Base-by-base conservation (phyloP, 148 eudicot species). In the Diospyros kaki region DNA sequence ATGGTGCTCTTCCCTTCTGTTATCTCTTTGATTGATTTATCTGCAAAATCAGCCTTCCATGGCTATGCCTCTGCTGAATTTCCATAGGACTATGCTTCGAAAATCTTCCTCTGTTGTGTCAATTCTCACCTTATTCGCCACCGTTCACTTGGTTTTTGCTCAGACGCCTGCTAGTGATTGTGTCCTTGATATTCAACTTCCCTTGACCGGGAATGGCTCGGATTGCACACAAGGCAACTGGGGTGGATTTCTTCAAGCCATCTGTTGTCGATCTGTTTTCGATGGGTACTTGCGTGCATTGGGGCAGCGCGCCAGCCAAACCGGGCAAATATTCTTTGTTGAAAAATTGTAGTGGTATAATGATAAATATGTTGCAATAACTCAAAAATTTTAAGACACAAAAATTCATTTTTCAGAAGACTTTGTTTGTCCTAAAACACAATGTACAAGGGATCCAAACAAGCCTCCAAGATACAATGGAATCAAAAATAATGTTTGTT, bases 161-260 rank as follows among this genome's bases (percentile, higher is more conserved):
- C 67, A 63, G 55, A 14, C 40, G 61, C 17, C 50, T 55, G 4
- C 1, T 9, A 51, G 76, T 3, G 18, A 76, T 18, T 86, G 89
- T 41, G 67, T 76, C 43, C 73, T 80, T 41, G 82, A 79, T 41
- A 73, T 80, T 48, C 58, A 46, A 42, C 46, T 54, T 50, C 66
- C 83, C 9, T 59, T 76, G 43, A 50, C 75, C 6, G 50, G 46
- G 68, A 59, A 58, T 18, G 44, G 10, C 70, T 62, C 85, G 14
- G 63, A 64, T 58, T 77, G 76, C 55, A 51, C 13, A 18, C 60
- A 43, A 42, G 85, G 78, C 2, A 71, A 74, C 64, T 86, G 87
- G 87, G 79, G 75, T 17, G 85, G 85, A 38, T 83, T 83, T 58
- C 39, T 83, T 15, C 63, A 14, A 15, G 53, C 9, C 59, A 63